Evolutionary conservation across 83 land plant species (phyloP).

Genomic region (Diphasiastrum complanatum): DNA sequence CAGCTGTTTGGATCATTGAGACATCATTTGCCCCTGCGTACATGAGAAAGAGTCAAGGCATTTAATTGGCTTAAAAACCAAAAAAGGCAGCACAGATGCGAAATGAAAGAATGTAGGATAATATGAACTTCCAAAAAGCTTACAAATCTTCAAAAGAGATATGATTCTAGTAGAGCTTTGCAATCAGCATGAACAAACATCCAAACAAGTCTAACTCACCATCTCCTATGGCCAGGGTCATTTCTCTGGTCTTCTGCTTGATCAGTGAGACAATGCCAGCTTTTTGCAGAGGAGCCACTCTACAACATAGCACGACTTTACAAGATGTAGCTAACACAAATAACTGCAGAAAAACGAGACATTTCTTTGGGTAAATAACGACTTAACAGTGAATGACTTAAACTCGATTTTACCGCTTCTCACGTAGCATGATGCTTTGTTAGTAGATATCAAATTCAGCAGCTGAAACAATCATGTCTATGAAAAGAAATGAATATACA

Average conservation of each 20-base stretch:
- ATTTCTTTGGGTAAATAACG: background rate
- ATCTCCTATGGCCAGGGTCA: conserved; percentile 94
- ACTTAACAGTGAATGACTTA: background rate
- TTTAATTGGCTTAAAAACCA: background rate
- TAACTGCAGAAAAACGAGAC: conserved; percentile 35
- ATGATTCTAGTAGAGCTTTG: no score
- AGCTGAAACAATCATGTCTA: no score
- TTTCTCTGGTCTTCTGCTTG: conserved; percentile 61
- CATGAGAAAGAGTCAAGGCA: conserved; percentile 3
- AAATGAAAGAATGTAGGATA: background rate
- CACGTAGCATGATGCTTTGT: no score
- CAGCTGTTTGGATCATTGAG: conserved; percentile 46
- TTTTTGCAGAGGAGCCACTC: conserved; percentile 92
- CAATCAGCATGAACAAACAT: no score
- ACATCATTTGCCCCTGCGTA: conserved; percentile 43
- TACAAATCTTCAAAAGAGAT: no score
- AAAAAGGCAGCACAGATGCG: background rate
- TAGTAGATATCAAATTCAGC: no score
- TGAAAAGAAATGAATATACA: conserved; percentile 4
- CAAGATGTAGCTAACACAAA: conserved; percentile 60
- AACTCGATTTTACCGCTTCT: background rate
- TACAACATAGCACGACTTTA: conserved; percentile 75
- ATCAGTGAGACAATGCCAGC: conserved; percentile 89
- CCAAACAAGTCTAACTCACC: conserved; percentile 34
- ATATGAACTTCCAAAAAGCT: no score